Evolutionary conservation across 768 basidiomycete genomes (phyloP).

Genomic region (Dioszegia hungarica): DNA sequence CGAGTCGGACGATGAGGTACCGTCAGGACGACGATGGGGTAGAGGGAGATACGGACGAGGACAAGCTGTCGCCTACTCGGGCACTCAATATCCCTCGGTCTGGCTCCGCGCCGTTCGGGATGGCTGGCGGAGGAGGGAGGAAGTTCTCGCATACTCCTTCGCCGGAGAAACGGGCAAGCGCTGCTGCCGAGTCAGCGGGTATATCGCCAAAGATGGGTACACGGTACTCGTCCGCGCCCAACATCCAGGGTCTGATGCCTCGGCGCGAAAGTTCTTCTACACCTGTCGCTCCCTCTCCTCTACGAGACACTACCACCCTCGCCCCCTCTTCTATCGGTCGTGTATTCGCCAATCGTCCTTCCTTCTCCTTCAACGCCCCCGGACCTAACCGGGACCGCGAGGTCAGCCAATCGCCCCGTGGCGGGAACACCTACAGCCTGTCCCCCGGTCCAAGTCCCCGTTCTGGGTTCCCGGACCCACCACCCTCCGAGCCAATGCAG

Average conservation of each 20-base stretch:
- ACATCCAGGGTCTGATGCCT: background rate
- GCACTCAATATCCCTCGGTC: conserved; percentile 12
- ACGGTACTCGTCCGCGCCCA: background rate
- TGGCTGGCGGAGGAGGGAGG: background rate
- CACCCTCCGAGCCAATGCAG: background rate
- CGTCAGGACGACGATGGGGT: background rate
- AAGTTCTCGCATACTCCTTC: conserved; percentile 2
- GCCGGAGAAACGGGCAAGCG: background rate
- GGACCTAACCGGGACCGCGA: background rate
- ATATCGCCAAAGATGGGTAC: background rate
- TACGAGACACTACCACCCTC: background rate
- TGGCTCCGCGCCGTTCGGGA: background rate
- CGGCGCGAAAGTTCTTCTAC: background rate
- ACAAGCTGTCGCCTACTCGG: background rate
- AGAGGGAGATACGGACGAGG: background rate
- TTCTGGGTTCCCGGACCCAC: background rate
- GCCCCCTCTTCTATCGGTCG: background rate
- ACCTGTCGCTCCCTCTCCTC: background rate
- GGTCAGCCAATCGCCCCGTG: conserved; percentile 1
- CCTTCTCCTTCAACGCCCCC: conserved; percentile 11
- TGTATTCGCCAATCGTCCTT: conserved; percentile 12
- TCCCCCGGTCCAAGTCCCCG: conserved; percentile 12
- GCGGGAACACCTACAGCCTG: background rate
- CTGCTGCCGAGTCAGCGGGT: background rate
- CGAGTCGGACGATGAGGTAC: conserved; percentile 6